A percentile compares a stretch with the other conserved stretches of the same genome.
Evolutionary conservation across 2,329 filamentous ascomycete genomes (phyloP).

Genomic region (Diaporthe amygdali): DNA sequence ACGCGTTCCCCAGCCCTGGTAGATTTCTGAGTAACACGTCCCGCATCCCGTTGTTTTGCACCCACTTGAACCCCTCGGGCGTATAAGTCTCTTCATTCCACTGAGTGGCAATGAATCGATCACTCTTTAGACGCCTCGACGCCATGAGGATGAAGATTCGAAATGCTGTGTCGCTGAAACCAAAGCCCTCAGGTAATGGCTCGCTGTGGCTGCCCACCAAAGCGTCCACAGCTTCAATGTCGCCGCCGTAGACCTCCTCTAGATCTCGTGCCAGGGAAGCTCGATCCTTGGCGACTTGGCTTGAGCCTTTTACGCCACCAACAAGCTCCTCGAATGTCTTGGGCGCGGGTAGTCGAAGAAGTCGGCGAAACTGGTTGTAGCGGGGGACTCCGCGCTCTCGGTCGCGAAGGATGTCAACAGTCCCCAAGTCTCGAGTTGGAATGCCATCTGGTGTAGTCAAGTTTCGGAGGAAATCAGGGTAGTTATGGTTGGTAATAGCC

Average conservation of each 20-base stretch:
- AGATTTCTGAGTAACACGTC: constrained; percentile 38
- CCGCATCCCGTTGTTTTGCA: constrained; percentile 47
- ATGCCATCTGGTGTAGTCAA: constrained; percentile 3
- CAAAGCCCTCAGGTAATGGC: constrained; percentile 48
- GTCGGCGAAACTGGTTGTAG: constrained; percentile 49
- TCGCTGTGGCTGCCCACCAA: constrained; percentile 48
- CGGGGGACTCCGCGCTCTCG: constrained; percentile 51
- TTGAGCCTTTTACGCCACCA: constrained; percentile 37
- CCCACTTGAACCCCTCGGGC: constrained; percentile 46
- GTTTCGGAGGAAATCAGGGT: not conserved
- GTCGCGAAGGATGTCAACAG: constrained; percentile 51
- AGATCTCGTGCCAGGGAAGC: constrained; percentile 33
- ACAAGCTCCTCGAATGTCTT: constrained; percentile 45
- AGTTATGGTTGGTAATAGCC: not conserved
- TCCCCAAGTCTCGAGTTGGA: constrained; percentile 44
- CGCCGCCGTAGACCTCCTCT: constrained; percentile 41
- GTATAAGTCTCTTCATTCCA: constrained; percentile 47
- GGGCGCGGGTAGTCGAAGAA: constrained; percentile 44
- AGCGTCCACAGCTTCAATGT: constrained; percentile 48
- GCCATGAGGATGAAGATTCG: constrained; percentile 52
- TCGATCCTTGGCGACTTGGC: not conserved
- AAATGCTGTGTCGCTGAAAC: constrained; percentile 54
- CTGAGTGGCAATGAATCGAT: constrained; percentile 47
- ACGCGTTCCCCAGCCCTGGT: not conserved
- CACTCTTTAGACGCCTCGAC: constrained; percentile 46